phyloP scores from a whole-genome alignment of 345 rosid genomes.

The Gossypium rotundifolium region DNA sequence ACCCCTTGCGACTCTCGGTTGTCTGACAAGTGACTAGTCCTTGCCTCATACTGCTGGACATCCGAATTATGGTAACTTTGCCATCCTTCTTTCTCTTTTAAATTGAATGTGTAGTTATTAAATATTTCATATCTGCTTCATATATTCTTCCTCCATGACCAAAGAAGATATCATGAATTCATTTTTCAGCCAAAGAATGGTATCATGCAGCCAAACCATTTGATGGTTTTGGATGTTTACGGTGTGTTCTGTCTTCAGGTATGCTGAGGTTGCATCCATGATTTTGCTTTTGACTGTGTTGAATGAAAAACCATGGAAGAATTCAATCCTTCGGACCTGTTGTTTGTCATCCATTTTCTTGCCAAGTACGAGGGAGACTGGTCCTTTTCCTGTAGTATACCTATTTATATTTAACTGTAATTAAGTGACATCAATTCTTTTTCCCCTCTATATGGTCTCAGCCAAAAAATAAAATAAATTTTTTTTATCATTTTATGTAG shows the following conservation, averaged over 20 bases:
- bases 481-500: neutral
- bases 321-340: constrained; percentile 1
- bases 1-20: constrained; percentile 10
- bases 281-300: constrained; percentile 1
- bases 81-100: neutral
- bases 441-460: neutral
- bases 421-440: neutral
- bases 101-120: neutral
- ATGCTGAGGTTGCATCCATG: constrained; percentile 9
- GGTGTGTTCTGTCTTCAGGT: constrained; percentile 18
- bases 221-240: neutral
- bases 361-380: neutral
- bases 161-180: no score
- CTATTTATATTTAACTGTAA: neutral
- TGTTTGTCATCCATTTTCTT: constrained; percentile 8
- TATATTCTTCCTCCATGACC: neutral
- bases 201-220: neutral
- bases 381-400: neutral
- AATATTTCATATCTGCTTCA: no score
- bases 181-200: no score
- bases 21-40: constrained; percentile 14
- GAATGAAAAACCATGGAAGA: constrained; percentile 7
- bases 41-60: neutral
- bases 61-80: neutral
- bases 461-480: neutral